Evolutionary conservation across 352 stramenopile species (phyloP), one percentile per base, ranked within the genome.

Genomic region (Phytophthora citrophthora): DNA sequence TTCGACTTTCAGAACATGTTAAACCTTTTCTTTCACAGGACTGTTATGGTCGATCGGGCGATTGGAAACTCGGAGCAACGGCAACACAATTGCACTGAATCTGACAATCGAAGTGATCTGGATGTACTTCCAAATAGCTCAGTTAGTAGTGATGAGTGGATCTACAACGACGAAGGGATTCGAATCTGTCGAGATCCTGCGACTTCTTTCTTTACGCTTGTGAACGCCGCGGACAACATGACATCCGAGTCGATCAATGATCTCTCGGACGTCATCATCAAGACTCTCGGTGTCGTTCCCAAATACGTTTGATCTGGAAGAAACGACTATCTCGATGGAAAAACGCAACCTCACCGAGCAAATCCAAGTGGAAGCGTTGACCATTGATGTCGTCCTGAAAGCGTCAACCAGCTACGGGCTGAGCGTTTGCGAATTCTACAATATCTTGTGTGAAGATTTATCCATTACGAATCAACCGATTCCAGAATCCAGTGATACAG

Each of bases 1-100:
- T 72, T 72, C 24, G 52, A 72, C n/a, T 41, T 64, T 12, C 10
- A 7, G 20, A 60, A 43, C 16, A 54, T 69, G 23, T 20, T 81
- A 24, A 45, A 75, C 23, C 68, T 84, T 18, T 59, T 83, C 36
- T 40, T 87, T 5, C 72, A 81, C 23, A 75, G 66, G 7, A 76
- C 68, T 27, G 49, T 76, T 26, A 70, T 79, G 57, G 29, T 83
- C 13, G 77, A 87, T 29, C 55, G 68, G 13, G 63, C 70, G 1
- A 70, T 79, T 3, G 68, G 56, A 4, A 76, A 86, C 39, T 54
- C 68, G 0, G 54, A 51, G 16, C 62, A 58, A 16, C 45, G 66
- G 12, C 70, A 70, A 18, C 73, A 86, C 51, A 60, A 62, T 18
- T 86, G 77, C 48, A 65, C 60, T 15, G 44, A 70, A 11, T 81